Base-by-base conservation (phyloP, 2,329 filamentous ascomycete genomes). In the Sporothrix phasma region DNA sequence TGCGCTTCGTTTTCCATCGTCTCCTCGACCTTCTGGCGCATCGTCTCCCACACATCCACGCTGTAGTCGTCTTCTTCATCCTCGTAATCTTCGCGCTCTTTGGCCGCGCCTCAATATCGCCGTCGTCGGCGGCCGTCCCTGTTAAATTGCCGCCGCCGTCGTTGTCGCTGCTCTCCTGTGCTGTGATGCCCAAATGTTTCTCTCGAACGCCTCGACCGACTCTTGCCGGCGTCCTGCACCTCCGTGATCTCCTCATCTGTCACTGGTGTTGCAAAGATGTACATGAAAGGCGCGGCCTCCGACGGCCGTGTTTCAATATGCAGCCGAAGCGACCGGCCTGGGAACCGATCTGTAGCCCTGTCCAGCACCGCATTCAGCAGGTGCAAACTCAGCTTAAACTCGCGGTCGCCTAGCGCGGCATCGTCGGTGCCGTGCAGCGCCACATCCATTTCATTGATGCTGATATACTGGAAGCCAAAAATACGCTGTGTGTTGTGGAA, bases 401-500 rank as follows among this genome's bases (percentile, higher is more conserved):
- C 94, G 54, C 82, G 78, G 71, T 97, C 87, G 24, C 95, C 95
- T 5, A 96, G 75, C 1, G 75, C 72, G 19, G 70, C 79, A 70
- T 92, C 80, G 0, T 74, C 71, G 60, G 90, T 88, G 24, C 91
- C 92, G 72, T 99, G 95, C n/a, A 99, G 76, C 0, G 90, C 84
- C n/a, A 81, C 73, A 73, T 99, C 94, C 88, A 99, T 92, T 72
- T 99, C 94, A 3, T 84, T 73, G 15, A 97, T 76, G 65, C 86
- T 87, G 66, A 99, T 83, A 73, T 99, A 99, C 75, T 99, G 94
- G 74, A 99, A 99, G 5, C 94, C 94, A 73, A 99, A 99, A 59
- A 99, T 96, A 63, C 92, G 88, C 75, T 92, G 83, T 2, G 92
- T 90, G 73, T 99, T 99, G 78, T 99, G 94, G 73, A 87, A 99